Base-by-base conservation (phyloP, 202 grass and related monocot species). In the Carex arenaria region DNA sequence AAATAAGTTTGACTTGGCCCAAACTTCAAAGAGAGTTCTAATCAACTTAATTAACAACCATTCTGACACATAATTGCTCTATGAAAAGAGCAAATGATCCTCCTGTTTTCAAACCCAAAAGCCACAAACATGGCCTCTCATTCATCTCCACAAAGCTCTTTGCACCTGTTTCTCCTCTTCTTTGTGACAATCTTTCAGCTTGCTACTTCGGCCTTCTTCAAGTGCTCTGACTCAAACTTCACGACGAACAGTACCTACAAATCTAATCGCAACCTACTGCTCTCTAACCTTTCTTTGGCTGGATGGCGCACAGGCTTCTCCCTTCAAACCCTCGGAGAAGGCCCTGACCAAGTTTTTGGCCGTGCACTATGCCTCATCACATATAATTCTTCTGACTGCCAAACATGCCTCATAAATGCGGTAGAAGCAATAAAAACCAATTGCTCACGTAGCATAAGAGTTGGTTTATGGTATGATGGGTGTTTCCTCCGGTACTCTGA, bases 151-250 rank as follows among this genome's bases (percentile, higher is more conserved):
- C 20, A 22, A 63, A 63, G 61, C 8, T 63, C 9, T 22, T 28
- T 28, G 7, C 10, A 9, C 61, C 61, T 63, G 9, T 63, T 63
- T 63, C 61, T 63, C 22, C 22, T 63, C 61, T 63, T 3, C 10
- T 12, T 28, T 28, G 20, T 3, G 12, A 22, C 9, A 28, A 28
- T 26, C 10, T 63, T 63, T 28, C 61, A 63, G 22, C 20, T 63
- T 63, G 22, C 61, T 63, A 19, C 22, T 63, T 28, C 61, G 40
- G 0, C 40, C n/a, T n/a, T n/a, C n/a, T n/a, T n/a, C n/a, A n/a
- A n/a, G 32, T 91, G 89, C 84, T 84, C 82, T 51, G 11, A 83
- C 89, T 78, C 11, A 5, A 91, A 89, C 83, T 91, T 87, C 80
- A 89, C 83, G 0, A 43, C 12, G 19, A 78, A 76, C 62, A 34